A percentile compares a stretch with the other conserved stretches of the same genome.
Evolutionary conservation across 108 stramenopile species (phyloP).

Genomic region (Discostella stelligeroides): DNA sequence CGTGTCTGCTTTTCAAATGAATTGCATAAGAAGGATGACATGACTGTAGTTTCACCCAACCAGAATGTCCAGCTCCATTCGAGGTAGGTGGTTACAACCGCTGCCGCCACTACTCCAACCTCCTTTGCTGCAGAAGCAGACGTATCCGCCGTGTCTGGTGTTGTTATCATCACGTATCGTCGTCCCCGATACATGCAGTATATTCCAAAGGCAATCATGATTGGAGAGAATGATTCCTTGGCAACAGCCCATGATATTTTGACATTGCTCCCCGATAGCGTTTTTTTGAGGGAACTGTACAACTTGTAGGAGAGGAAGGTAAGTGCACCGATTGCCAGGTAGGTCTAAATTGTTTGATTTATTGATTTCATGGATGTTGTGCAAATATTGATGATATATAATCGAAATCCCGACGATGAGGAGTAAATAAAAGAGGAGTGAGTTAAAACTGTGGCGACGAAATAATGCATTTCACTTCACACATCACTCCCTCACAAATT

Average conservation of each 20-base stretch:
- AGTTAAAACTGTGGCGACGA: too few species aligned
- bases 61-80: slow-evolving; percentile 61
- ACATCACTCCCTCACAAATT: too few species aligned
- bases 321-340: slow-evolving; percentile 59
- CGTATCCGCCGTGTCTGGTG: background rate
- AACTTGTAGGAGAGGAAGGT: slow-evolving; percentile 61
- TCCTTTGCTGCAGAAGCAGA: background rate
- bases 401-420: too few species aligned
- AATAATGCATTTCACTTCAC: too few species aligned
- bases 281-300: slow-evolving; percentile 27
- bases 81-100: slow-evolving; percentile 1
- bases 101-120: background rate
- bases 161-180: slow-evolving; percentile 12
- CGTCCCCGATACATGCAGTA: slow-evolving; percentile 67
- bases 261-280: background rate
- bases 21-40: slow-evolving; percentile 81
- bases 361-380: background rate
- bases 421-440: too few species aligned
- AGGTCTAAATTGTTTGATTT: slow-evolving; percentile 18
- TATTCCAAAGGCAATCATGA: slow-evolving; percentile 71
- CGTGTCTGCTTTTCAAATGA: slow-evolving; percentile 37
- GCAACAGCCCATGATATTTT: slow-evolving; percentile 9
- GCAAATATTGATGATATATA: too few species aligned
- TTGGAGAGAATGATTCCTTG: slow-evolving; percentile 59
- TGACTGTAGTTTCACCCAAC: slow-evolving; percentile 78